These are phyloP conservation scores for Plectosphaerella cucumerina DNA, from an alignment of 2,329 filamentous ascomycete genomes.

Conservation along the genomic window DNA sequence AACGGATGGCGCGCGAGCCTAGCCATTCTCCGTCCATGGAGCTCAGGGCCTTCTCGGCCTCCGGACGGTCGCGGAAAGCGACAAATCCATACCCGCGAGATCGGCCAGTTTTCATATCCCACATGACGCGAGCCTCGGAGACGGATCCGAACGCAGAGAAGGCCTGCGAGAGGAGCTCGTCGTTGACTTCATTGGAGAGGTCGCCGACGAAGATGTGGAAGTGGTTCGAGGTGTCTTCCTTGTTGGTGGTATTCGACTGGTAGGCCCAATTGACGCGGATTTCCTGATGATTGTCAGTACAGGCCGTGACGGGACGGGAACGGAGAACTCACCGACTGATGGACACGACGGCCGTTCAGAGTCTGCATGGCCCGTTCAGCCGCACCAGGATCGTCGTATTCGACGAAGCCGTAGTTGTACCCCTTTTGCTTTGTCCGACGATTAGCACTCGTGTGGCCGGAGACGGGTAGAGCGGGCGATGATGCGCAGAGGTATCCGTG, in stretches of 20 bases:
- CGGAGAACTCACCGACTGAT: constrained; percentile 72
- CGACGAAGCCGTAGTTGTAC: constrained; percentile 98
- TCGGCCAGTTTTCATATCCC: constrained; percentile 99
- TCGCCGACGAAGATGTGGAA: constrained; percentile 99
- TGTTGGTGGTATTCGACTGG: constrained; percentile 88
- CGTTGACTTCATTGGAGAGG: constrained; percentile 96
- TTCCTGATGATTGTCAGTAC: constrained; percentile 55
- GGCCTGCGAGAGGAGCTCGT: constrained; percentile 87
- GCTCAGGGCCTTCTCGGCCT: constrained; percentile 93
- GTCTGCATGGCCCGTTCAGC: constrained; percentile 97
- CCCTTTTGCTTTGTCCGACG: constrained; percentile 55
- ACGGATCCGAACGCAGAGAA: constrained; percentile 95
- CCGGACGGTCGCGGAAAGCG: constrained; percentile 87
- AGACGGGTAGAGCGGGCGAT: too few relatives aligned
- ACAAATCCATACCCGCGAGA: constrained; percentile 98
- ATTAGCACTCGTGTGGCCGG: too few relatives aligned
- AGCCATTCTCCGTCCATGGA: constrained; percentile 99
- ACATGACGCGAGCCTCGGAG: constrained; percentile 98
- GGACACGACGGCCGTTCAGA: constrained; percentile 89
- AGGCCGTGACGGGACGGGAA: too few relatives aligned
- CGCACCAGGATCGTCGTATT: constrained; percentile 95
- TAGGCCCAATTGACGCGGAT: constrained; percentile 99
- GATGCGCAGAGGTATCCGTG: too few relatives aligned
- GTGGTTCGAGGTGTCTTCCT: constrained; percentile 96
- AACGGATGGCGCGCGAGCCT: constrained; percentile 93